A percentile compares a stretch with the other conserved stretches of the same genome.
These are phyloP conservation scores for Chaetomiaceae sp. DNA, from an alignment of 2,329 filamentous ascomycete species.

Conservation along the genomic window DNA sequence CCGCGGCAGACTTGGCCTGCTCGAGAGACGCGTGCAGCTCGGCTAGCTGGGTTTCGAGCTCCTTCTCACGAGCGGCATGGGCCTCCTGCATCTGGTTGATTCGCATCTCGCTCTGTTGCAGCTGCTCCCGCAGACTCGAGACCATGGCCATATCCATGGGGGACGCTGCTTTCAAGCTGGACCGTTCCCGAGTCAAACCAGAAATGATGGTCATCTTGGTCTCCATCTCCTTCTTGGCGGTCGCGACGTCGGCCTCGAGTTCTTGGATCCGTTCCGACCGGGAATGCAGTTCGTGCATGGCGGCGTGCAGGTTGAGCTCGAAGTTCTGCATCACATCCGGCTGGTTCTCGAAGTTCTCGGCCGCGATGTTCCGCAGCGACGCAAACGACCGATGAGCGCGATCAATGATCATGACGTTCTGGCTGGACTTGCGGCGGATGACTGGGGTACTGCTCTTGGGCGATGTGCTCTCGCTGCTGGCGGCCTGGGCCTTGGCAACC, in stretches of 20 bases:
- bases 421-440: constrained; percentile 87
- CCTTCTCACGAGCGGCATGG: constrained; percentile 67
- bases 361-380: constrained; percentile 79
- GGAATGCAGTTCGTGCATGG: constrained; percentile 84
- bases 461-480: constrained; percentile 49
- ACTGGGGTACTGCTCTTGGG: constrained; percentile 63
- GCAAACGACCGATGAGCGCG: constrained; percentile 87
- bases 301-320: constrained; percentile 82
- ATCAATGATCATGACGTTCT: constrained; percentile 80
- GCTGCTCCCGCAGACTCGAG: constrained; percentile 77
- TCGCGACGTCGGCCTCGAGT: constrained; percentile 76
- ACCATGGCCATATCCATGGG: constrained; percentile 90
- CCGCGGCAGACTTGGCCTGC: constrained; percentile 1
- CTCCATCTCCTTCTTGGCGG: constrained; percentile 92
- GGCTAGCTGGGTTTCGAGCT: constrained; percentile 66
- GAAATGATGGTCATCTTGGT: constrained; percentile 94
- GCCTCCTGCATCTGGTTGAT: constrained; percentile 66
- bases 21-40: constrained; percentile 44
- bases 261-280: constrained; percentile 86
- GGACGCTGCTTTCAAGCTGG: constrained; percentile 68
- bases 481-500: constrained; percentile 66
- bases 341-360: constrained; percentile 74
- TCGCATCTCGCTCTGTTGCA: constrained; percentile 79
- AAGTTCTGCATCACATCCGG: constrained; percentile 88
- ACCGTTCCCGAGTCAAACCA: constrained; percentile 85